Evolutionary conservation across 2,329 filamentous ascomycete species (phyloP), one percentile per base, ranked within the genome.

Genomic region (Colletotrichum chrysophilum): DNA sequence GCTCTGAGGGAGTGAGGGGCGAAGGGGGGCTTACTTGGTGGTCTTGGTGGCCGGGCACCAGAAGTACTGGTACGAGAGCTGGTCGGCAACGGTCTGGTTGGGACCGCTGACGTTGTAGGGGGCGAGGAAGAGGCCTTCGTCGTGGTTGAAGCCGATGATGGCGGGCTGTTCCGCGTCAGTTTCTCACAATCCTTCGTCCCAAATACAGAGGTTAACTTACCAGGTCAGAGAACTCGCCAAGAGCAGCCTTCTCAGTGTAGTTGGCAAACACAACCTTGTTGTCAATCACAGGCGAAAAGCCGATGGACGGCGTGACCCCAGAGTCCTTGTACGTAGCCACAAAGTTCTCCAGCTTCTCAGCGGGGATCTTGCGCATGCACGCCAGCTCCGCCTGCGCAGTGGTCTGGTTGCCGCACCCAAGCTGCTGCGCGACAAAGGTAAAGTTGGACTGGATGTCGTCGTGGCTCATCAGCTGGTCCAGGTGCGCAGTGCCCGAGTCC

Each of bases 301-400:
- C 80, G 4, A 85, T 68, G 2, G 73, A 65, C 30, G 82, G 80
- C 12, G 78, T 77, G 14, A 78, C 80, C 2, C 66, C 73, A 3
- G 78, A 77, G 28, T 82, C 80, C 26, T 78, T 78, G 60, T 82
- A 81, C 13, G 72, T 71, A 18, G 80, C 79, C 26, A 83, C 76
- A 32, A 83, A 83, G 36, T 80, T 80, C 18, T 83, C 80, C 14
- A 88, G 81, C 7, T 81, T 80, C 12, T 80, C 76, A 2, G 80
- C 81, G 2, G 81, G 79, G 52, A 85, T 79, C n/a, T 78, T 69
- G 34, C 82, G 82, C 82, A 88, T 84, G 65, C 86, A 87, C 38
- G 79, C 78, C 9, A 87, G 75, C 56, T 86, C 74, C 12, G 74
- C 83, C 8, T 79, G 75, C 5, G 78, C 65, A 1, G 82, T 78